Conservation (phyloP, 1,139 yeast species). For the Eremothecium gossypii region DNA sequence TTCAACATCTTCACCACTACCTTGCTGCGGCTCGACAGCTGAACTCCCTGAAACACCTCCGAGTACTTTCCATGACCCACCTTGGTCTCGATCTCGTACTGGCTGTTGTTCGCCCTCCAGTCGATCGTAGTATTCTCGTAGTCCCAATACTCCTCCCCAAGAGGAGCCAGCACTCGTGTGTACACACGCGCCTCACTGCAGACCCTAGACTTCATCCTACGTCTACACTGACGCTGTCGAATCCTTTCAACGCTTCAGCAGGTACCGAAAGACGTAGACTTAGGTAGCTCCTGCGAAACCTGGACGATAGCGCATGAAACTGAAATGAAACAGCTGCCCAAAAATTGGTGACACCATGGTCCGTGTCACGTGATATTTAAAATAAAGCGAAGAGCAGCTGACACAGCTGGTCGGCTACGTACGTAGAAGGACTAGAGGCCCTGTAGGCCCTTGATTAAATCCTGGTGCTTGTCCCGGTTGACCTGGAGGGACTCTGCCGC, state of each 20-base stretch:
- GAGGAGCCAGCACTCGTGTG: conserved; percentile 69
- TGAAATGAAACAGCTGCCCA: too few relatives aligned
- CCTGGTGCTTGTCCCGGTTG: conserved; percentile 22
- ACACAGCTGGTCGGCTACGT: too few relatives aligned
- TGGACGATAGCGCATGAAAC: too few relatives aligned
- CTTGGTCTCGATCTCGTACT: conserved; percentile 84
- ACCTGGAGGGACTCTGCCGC: conserved; percentile 10
- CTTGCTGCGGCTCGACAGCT: conserved; percentile 43
- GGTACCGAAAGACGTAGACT: too few relatives aligned
- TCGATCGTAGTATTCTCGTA: conserved; percentile 59
- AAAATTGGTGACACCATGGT: too few relatives aligned
- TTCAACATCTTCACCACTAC: conserved; percentile 90
- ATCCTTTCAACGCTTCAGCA: too few relatives aligned
- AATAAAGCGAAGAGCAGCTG: too few relatives aligned
- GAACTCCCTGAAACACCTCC: conserved; percentile 83
- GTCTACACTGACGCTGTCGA: too few relatives aligned
- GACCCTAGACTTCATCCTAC: conserved; percentile 23
- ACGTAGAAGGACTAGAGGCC: conserved; percentile 11
- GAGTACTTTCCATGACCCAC: conserved; percentile 97
- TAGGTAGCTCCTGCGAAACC: too few relatives aligned
- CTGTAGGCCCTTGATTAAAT: conserved; percentile 27
- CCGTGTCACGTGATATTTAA: too few relatives aligned
- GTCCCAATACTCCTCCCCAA: conserved; percentile 91
- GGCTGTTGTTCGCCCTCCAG: conserved; percentile 40
- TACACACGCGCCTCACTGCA: conserved; percentile 77